phyloP scores from a whole-genome alignment of 148 eudicot species.

The Fallopia convolvulus region DNA sequence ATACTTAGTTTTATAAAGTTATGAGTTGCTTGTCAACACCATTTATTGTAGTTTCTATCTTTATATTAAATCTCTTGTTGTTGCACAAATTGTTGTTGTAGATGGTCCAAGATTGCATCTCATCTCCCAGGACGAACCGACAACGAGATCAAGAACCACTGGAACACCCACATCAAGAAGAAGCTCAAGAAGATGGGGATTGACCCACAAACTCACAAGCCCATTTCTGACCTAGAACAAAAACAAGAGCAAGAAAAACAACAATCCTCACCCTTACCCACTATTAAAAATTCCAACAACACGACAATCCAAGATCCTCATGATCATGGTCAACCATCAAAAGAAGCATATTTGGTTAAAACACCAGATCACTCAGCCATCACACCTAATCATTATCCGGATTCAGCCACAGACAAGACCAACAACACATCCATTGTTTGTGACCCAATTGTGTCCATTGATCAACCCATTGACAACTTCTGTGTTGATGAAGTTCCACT shows the following conservation, averaged over 20 bases:
- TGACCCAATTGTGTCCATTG: conserved; percentile 15
- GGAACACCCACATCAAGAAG: conserved; percentile 96
- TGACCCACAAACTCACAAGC: conserved; percentile 83
- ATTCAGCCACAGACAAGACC: too few relatives aligned
- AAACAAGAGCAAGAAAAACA: not conserved
- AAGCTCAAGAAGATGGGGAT: conserved; percentile 87
- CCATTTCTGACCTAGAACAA: conserved; percentile 19
- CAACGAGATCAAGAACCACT: conserved; percentile 88
- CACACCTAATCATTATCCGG: too few relatives aligned
- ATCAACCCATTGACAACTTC: too few relatives aligned
- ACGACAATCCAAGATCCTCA: not conserved
- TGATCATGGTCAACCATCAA: not conserved
- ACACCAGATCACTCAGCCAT: too few relatives aligned
- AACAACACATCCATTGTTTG: not conserved
- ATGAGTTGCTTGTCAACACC: not conserved
- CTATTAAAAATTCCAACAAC: not conserved
- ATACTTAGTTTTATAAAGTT: not conserved
- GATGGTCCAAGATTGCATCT: conserved; percentile 96
- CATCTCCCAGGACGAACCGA: conserved; percentile 88
- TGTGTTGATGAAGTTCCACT: conserved; percentile 29
- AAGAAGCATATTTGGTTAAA: too few relatives aligned
- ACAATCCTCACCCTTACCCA: not conserved
- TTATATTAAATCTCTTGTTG: not conserved
- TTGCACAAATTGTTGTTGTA: too few relatives aligned
- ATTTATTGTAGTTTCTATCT: not conserved